Conservation (phyloP, 2,329 filamentous ascomycete genomes). For the Paecilomyces sp. region DNA sequence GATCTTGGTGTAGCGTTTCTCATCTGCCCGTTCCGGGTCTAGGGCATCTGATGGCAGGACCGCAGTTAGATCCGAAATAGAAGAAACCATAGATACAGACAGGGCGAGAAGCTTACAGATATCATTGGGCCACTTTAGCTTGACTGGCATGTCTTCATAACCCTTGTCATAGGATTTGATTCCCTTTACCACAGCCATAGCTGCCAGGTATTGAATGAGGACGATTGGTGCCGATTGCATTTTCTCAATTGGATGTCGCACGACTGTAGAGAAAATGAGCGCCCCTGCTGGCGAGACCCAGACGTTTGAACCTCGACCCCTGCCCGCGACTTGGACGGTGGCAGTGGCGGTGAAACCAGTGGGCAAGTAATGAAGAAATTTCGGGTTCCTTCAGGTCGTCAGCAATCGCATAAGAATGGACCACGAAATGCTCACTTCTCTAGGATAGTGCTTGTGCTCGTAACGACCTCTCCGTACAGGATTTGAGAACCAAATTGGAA, state of each 20-base stretch:
- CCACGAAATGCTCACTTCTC: conserved; percentile 58
- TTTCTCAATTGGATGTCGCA: conserved; percentile 73
- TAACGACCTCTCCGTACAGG: conserved; percentile 85
- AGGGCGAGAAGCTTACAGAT: conserved; percentile 55
- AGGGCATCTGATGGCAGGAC: conserved; percentile 48
- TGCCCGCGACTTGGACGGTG: conserved; percentile 78
- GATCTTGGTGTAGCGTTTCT: conserved; percentile 69
- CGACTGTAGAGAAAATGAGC: conserved; percentile 79
- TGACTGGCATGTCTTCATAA: conserved; percentile 70
- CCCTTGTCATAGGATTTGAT: conserved; percentile 71
- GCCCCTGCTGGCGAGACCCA: conserved; percentile 88
- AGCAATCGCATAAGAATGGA: conserved; percentile 1
- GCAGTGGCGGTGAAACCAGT: conserved; percentile 83
- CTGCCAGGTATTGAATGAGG: conserved; percentile 89
- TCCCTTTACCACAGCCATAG: conserved; percentile 77
- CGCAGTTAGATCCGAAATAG: conserved; percentile 2
- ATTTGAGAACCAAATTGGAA: conserved; percentile 66
- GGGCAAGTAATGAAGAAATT: conserved; percentile 67
- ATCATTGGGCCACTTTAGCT: conserved; percentile 97
- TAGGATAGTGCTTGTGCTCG: conserved; percentile 86
- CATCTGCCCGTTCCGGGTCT: conserved; percentile 50
- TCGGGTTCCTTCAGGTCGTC: conserved; percentile 57
- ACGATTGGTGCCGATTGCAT: conserved; percentile 70
- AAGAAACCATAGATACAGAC: not conserved
- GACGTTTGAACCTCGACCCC: conserved; percentile 84